Base-by-base conservation (phyloP, 2,329 filamentous ascomycete genomes). In the Fusarium papillatum region DNA sequence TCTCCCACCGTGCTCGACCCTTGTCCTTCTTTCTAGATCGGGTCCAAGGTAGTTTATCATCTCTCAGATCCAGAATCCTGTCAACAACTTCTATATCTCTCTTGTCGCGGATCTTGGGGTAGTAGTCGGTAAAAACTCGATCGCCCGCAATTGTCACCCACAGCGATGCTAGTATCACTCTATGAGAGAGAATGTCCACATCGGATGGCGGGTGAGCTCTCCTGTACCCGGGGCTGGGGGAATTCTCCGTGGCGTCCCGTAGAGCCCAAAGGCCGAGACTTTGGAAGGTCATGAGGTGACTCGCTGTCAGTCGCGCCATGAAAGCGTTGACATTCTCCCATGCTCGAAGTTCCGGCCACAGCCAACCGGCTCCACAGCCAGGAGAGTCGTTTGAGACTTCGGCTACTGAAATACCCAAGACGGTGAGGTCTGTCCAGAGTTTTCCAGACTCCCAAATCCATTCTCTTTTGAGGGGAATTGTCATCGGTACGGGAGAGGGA, bases 281-380 rank as follows among this genome's bases (percentile, higher is more conserved):
- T 10, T 36, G 64, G 1, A 73, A 38, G 2, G 41, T 19, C 3
- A 17, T 41, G 2, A 57, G 11, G 0, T 46, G 39, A 0, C 17
- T 39, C 0, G 53, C 41, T 1, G 71, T 67, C 0, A 73, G 26
- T 11, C 71, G 29, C 4, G 71, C 71, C 1, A 59, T 17, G 7
- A 73, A 74, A 0, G 46, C 46, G 0, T 22, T 43, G 8, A 74
- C 19, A 7, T 74, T 73, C 31, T 71, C 66, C 29, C 59, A 61
- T 1, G 66, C 71, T 0, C 57, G 39, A 7, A 62, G 66, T 14
- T 74, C 71, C 4, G 71, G 46, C 71, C 61, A 67, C 3, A 61
- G 0, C 71, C 71, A 73, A 13, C 71, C 71, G 0, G 71, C 71
- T 22, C 71, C 71, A 1, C 66, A 73, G 9, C 71, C 71, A 4